Conservation (phyloP, 139 green algal genomes). For the Choricystis sp. region DNA sequence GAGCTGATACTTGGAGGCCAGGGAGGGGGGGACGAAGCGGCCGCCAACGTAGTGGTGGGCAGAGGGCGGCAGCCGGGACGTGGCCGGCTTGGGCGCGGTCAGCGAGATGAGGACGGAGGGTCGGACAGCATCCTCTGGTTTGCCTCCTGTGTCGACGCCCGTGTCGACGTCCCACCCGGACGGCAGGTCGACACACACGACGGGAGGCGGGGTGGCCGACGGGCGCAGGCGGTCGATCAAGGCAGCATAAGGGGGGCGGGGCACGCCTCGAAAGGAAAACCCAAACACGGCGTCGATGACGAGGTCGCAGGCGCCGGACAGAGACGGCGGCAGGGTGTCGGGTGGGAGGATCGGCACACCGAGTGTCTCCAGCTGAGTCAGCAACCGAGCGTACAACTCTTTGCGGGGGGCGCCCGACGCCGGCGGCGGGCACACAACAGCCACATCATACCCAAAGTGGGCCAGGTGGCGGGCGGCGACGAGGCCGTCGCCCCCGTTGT, state of each 20-base stretch:
- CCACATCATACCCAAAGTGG: conserved; percentile 67
- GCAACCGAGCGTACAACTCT: conserved; percentile 67
- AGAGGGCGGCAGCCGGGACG: conserved; percentile 56
- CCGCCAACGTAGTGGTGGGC: conserved; percentile 85
- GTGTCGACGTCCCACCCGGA: conserved; percentile 53
- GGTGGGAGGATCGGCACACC: conserved; percentile 57
- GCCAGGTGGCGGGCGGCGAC: conserved; percentile 80
- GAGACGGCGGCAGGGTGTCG: too few relatives aligned
- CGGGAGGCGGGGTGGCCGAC: conserved; percentile 15
- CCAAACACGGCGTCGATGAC: conserved; percentile 94
- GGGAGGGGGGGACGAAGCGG: conserved; percentile 72
- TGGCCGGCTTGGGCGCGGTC: conserved; percentile 76
- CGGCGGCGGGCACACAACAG: conserved; percentile 72
- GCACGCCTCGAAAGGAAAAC: conserved; percentile 83
- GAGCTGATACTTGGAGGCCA: conserved; percentile 42
- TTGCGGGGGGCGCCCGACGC: conserved; percentile 52
- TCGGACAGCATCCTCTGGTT: conserved; percentile 28
- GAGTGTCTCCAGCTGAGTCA: conserved; percentile 46
- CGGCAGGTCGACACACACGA: conserved; percentile 24
- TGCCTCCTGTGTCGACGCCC: conserved; percentile 25
- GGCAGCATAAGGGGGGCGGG: conserved; percentile 74
- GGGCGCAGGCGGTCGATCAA: conserved; percentile 42
- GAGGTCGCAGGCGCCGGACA: conserved; percentile 35
- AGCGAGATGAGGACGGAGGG: conserved; percentile 86
- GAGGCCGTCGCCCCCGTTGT: conserved; percentile 96